Percentiles rank a stretch among this genome's conserved stretches.
phyloP scores from a whole-genome alignment of 2,329 filamentous ascomycete genomes.

The Tolypocladium paradoxum region DNA sequence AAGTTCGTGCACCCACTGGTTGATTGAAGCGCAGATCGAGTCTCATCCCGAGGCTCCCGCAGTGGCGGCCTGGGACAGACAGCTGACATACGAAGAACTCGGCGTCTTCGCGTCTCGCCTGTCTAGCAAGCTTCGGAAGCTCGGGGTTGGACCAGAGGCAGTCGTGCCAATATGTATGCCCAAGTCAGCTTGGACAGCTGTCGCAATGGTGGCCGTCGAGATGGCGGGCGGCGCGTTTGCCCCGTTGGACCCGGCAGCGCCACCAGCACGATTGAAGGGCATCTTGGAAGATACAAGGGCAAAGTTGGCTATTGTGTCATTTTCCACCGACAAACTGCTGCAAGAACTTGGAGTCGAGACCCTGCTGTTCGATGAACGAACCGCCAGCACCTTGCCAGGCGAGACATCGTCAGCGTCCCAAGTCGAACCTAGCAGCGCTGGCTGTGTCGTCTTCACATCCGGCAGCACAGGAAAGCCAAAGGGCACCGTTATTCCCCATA shows the following conservation, averaged over 20 bases:
- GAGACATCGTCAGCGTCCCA: neutral
- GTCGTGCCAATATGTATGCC: constrained; percentile 4
- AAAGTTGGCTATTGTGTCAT: neutral
- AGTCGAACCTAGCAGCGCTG: neutral
- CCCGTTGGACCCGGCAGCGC: constrained; percentile 2
- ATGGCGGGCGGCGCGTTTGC: constrained; percentile 6
- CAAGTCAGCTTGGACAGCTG: constrained; percentile 4
- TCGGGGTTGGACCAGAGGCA: neutral
- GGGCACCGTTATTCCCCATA: constrained; percentile 11
- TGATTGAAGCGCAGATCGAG: constrained; percentile 1
- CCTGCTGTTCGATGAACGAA: neutral
- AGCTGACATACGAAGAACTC: neutral
- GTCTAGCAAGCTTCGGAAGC: neutral
- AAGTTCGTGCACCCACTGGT: constrained; percentile 4
- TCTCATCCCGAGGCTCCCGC: neutral
- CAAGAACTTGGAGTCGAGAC: neutral
- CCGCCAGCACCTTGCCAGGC: neutral
- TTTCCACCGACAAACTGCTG: neutral
- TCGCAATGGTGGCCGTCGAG: constrained; percentile 3
- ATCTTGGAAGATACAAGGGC: neutral
- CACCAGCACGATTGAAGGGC: neutral
- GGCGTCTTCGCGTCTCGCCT: neutral
- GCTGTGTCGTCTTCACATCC: constrained; percentile 34
- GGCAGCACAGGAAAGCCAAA: constrained; percentile 45
- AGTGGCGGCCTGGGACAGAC: constrained; percentile 4